Percentiles rank a stretch among this genome's conserved stretches.
Conservation (phyloP, 768 basidiomycete genomes). For the Cytidiella melzeri region DNA sequence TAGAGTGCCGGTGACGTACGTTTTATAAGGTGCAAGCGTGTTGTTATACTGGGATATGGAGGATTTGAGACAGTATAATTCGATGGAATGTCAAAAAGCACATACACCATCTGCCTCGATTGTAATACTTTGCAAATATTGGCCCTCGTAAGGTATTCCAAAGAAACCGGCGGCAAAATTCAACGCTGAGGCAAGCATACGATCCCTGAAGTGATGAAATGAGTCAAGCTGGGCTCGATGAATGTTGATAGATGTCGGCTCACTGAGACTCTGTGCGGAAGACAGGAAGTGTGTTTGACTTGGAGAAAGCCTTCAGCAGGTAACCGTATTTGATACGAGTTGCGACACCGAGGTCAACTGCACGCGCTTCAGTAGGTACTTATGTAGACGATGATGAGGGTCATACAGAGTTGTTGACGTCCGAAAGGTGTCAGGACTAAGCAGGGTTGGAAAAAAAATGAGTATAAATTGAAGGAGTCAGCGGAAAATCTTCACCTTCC, state of each 20-base stretch:
- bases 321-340: slow-evolving; percentile 38
- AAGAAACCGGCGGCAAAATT: slow-evolving; percentile 51
- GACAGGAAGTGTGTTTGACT: slow-evolving; percentile 35
- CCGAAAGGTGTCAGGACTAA: slow-evolving; percentile 87
- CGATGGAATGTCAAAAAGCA: slow-evolving; percentile 3
- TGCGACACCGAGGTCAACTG: slow-evolving; percentile 37
- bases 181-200: slow-evolving; percentile 47
- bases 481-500: slow-evolving; percentile 46
- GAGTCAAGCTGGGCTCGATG: no score
- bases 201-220: slow-evolving; percentile 25
- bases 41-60: slow-evolving; percentile 37
- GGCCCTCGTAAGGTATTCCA: slow-evolving; percentile 37
- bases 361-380: no score
- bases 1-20: slow-evolving; percentile 33
- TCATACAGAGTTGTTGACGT: slow-evolving; percentile 74
- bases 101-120: slow-evolving; percentile 32
- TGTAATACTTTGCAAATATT: slow-evolving; percentile 40
- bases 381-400: no score
- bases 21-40: slow-evolving; percentile 81
- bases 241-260: slow-evolving; percentile 9
- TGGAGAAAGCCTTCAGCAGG: slow-evolving; percentile 35
- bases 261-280: slow-evolving; percentile 49
- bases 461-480: background rate
- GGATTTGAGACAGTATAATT: background rate
- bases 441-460: slow-evolving; percentile 7